These are phyloP conservation scores for Pestalotiopsis sp. DNA, from an alignment of 2,329 filamentous ascomycete species.

Conservation along the genomic window DNA sequence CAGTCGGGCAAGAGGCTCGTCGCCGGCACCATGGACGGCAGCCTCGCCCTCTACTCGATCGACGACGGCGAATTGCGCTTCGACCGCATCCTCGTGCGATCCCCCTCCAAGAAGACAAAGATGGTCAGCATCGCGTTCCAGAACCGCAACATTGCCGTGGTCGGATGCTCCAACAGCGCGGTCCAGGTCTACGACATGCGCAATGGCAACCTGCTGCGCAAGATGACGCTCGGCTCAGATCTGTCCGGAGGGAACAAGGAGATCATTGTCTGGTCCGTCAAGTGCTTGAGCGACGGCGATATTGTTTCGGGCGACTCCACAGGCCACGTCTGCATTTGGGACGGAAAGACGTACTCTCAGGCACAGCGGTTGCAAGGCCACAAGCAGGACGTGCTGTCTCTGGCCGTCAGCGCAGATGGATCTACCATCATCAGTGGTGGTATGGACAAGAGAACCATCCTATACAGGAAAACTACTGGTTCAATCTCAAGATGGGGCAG, in stretches of 20 bases:
- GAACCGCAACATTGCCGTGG: constrained; percentile 77
- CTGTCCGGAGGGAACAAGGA: constrained; percentile 77
- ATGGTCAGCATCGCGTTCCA: constrained; percentile 93
- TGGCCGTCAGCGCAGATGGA: constrained; percentile 82
- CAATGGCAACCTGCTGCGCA: constrained; percentile 73
- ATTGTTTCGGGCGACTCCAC: constrained; percentile 95
- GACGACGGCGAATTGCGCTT: constrained; percentile 83
- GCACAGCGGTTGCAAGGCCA: constrained; percentile 85
- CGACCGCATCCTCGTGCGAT: constrained; percentile 72
- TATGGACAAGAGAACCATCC: constrained; percentile 84
- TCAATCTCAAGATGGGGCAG: constrained; percentile 76
- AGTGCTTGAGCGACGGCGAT: constrained; percentile 81
- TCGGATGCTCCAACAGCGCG: constrained; percentile 92
- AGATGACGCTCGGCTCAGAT: constrained; percentile 84
- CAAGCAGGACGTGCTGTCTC: constrained; percentile 84
- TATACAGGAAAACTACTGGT: constrained; percentile 70
- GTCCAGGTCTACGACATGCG: constrained; percentile 88
- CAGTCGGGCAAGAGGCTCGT: constrained; percentile 59
- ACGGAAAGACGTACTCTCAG: constrained; percentile 88
- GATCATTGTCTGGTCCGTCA: constrained; percentile 91
- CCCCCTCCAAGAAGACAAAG: constrained; percentile 80
- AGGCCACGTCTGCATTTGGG: constrained; percentile 91
- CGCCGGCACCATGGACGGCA: constrained; percentile 87
- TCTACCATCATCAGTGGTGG: constrained; percentile 84
- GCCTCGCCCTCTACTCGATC: constrained; percentile 83